A percentile compares a stretch with the other conserved stretches of the same genome.
Conservation (phyloP, 192 early-diverging fungal species). For the Pecoramyces ruminantium region DNA sequence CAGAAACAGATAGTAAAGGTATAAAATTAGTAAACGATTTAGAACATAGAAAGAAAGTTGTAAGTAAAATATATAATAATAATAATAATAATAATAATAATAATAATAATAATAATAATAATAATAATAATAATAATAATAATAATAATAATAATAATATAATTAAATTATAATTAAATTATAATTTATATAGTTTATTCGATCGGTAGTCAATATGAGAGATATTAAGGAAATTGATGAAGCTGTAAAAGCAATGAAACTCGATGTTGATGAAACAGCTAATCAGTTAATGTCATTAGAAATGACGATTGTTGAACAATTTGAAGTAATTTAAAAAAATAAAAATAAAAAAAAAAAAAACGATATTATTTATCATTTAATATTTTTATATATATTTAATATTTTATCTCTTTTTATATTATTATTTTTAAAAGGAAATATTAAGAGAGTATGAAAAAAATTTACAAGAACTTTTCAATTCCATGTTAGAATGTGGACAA, state of each 20-base stretch:
- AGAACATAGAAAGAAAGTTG: slow-evolving; percentile 31
- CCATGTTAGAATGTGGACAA: slow-evolving; percentile 27
- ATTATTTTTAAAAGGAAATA: slow-evolving; percentile 28
- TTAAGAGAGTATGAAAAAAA: slow-evolving; percentile 42
- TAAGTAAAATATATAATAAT: slow-evolving; percentile 1
- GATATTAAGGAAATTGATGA: slow-evolving; percentile 27
- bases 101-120: no score
- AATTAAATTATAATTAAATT: no score
- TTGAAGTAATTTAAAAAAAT: slow-evolving; percentile 14
- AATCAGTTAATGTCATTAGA: slow-evolving; percentile 28
- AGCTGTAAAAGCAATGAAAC: slow-evolving; percentile 18
- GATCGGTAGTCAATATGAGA: slow-evolving; percentile 16
- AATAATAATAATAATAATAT: no score
- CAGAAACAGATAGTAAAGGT: slow-evolving; percentile 24
- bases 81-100: not conserved
- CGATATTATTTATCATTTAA: no score
- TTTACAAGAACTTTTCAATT: slow-evolving; percentile 28
- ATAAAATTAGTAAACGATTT: slow-evolving; percentile 19
- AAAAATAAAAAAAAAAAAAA: not conserved
- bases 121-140: no score
- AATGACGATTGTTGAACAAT: slow-evolving; percentile 44
- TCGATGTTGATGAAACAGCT: slow-evolving; percentile 14
- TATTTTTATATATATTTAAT: no score
- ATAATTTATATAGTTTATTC: no score
- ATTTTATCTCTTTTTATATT: no score